Conservation (phyloP, 441 rosid genomes). For the Populus tomentosa region DNA sequence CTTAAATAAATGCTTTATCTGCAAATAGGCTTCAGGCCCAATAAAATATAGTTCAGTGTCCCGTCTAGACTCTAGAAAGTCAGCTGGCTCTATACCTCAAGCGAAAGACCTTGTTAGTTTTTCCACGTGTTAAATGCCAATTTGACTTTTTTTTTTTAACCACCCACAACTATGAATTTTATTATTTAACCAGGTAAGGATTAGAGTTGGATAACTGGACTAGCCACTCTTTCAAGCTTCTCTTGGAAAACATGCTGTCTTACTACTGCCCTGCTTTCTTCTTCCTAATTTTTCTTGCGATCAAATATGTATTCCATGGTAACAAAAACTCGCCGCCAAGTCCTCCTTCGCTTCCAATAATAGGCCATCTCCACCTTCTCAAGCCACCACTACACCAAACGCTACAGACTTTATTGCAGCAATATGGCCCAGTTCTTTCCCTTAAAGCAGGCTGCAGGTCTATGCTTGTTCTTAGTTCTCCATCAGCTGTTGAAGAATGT, state of each 20-base stretch:
- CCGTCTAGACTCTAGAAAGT: too few species aligned
- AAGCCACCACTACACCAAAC: constrained; percentile 19
- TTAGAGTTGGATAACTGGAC: too few species aligned
- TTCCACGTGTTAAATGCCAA: background rate
- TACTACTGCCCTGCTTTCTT: constrained; percentile 4
- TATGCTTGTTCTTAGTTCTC: constrained; percentile 16
- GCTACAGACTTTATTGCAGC: constrained; percentile 10
- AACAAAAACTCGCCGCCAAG: constrained; percentile 24
- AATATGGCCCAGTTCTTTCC: constrained; percentile 16
- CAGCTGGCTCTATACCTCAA: too few species aligned
- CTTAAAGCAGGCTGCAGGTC: constrained; percentile 18
- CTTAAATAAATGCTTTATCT: too few species aligned
- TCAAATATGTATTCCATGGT: background rate
- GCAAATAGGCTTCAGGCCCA: too few species aligned
- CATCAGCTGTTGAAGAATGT: constrained; percentile 28
- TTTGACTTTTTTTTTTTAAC: too few species aligned
- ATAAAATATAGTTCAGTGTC: too few species aligned
- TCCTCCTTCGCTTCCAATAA: constrained; percentile 24
- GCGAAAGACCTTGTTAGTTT: too few species aligned
- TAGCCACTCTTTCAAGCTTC: too few species aligned
- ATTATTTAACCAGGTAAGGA: too few species aligned
- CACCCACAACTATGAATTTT: too few species aligned
- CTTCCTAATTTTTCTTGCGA: background rate
- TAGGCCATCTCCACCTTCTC: constrained; percentile 36
- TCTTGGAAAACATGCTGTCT: background rate